Conservation (phyloP, 75 land plant species). For the Isoetes taiwanensis region DNA sequence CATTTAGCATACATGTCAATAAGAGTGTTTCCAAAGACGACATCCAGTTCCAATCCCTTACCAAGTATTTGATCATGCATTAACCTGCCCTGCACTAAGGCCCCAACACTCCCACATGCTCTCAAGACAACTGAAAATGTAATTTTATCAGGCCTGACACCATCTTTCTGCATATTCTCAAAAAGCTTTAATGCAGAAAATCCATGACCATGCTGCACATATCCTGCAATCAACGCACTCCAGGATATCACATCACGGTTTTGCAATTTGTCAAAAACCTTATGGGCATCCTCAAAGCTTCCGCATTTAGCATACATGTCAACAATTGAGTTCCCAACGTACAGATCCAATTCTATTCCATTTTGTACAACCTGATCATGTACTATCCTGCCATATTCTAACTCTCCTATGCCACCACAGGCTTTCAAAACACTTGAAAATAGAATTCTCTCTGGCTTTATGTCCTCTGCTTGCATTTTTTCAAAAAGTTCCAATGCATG, state of each 20-base stretch:
- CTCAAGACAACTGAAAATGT: constrained; percentile 10
- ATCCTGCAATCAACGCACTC: constrained; percentile 42
- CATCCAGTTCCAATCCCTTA: not conserved
- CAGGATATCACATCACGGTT: constrained; percentile 33
- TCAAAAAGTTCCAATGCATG: constrained; percentile 30
- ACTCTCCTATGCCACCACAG: too few relatives aligned
- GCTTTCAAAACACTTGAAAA: too few relatives aligned
- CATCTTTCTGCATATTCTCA: constrained; percentile 6
- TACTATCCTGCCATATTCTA: not conserved
- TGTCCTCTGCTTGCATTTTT: constrained; percentile 34
- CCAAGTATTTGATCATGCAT: constrained; percentile 4
- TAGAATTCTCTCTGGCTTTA: too few relatives aligned
- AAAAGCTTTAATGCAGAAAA: constrained; percentile 11
- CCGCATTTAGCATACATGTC: constrained; percentile 10
- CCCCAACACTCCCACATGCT: not conserved
- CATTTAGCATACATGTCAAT: constrained; percentile 65
- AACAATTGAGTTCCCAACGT: not conserved
- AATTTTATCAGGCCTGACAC: constrained; percentile 10
- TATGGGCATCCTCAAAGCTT: constrained; percentile 4
- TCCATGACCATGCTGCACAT: constrained; percentile 10
- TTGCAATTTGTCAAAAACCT: not conserved
- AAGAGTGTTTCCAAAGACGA: constrained; percentile 33
- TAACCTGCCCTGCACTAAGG: constrained; percentile 2
- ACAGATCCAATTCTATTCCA: not conserved
- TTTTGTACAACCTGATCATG: constrained; percentile 1